Evolutionary conservation across 805 yeast genomes (phyloP).

Genomic region (Debaryomyces castellii): DNA sequence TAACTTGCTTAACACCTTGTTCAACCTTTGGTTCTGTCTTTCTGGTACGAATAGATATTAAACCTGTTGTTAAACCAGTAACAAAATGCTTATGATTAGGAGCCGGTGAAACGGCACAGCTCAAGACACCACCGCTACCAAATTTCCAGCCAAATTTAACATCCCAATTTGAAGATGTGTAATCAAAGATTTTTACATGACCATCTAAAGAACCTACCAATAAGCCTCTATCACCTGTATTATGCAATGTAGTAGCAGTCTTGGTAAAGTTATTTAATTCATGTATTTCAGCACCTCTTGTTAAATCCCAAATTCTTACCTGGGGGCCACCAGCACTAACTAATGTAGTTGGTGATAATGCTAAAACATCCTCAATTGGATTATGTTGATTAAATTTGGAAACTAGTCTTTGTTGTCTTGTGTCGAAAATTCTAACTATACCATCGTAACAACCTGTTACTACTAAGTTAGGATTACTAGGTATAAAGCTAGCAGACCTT

Average conservation of each 20-base stretch:
- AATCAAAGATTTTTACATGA: conserved; percentile 92
- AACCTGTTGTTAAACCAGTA: conserved; percentile 87
- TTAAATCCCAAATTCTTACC: conserved; percentile 88
- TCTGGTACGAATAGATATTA: conserved; percentile 84
- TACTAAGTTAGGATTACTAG: conserved; percentile 72
- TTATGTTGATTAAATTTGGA: conserved; percentile 59
- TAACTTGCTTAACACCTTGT: conserved; percentile 48
- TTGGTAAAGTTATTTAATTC: conserved; percentile 87
- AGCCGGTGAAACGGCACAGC: conserved; percentile 87
- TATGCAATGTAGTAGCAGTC: conserved; percentile 82
- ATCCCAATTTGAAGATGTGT: conserved; percentile 68
- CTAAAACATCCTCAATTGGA: conserved; percentile 84
- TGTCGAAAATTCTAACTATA: conserved; percentile 76
- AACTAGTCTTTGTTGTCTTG: conserved; percentile 61
- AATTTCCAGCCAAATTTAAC: conserved; percentile 97
- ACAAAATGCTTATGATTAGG: conserved; percentile 73
- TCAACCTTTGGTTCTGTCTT: conserved; percentile 60
- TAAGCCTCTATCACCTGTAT: conserved; percentile 74
- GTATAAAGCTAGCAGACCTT: conserved; percentile 76
- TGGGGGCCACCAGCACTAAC: conserved; percentile 79
- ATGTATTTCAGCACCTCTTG: conserved; percentile 68
- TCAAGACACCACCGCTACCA: conserved; percentile 81
- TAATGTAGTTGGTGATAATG: conserved; percentile 71
- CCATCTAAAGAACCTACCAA: conserved; percentile 96
- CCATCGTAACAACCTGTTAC: conserved; percentile 96